These are phyloP conservation scores for Kodamaea lidongshanica DNA, from an alignment of 805 yeast species.

Conservation along the genomic window DNA sequence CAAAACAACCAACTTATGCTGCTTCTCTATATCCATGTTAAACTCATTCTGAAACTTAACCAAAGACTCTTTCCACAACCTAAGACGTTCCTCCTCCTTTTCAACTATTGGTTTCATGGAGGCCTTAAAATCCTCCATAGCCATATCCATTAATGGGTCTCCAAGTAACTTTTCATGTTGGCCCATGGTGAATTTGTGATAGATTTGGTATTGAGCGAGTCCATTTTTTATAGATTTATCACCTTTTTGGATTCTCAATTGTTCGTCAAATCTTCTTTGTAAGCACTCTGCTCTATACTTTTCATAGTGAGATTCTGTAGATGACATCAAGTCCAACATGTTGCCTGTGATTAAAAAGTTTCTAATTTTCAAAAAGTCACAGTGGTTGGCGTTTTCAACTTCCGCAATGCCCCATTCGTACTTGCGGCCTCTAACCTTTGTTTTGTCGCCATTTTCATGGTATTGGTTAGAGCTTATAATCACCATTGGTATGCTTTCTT, in stretches of 20 bases:
- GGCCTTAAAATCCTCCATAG: no score
- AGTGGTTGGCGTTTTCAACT: constrained; percentile 68
- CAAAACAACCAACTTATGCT: constrained; percentile 20
- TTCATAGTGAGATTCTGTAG: constrained; percentile 76
- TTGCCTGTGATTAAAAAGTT: constrained; percentile 60
- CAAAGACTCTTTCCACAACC: constrained; percentile 55
- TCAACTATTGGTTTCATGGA: no score
- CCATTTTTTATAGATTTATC: constrained; percentile 12
- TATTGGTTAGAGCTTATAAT: constrained; percentile 59
- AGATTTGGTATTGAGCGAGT: constrained; percentile 31
- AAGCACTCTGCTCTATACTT: constrained; percentile 56
- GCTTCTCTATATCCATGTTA: constrained; percentile 47
- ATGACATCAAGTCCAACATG: constrained; percentile 69
- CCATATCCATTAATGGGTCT: no score
- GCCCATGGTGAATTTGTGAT: constrained; percentile 30
- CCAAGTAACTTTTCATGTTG: constrained; percentile 34
- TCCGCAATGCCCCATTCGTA: constrained; percentile 87
- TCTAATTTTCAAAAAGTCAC: constrained; percentile 67
- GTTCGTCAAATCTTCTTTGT: constrained; percentile 36
- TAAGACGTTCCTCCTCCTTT: constrained; percentile 52
- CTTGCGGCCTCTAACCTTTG: constrained; percentile 45
- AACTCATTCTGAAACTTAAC: constrained; percentile 49
- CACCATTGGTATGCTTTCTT: constrained; percentile 57
- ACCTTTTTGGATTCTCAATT: background rate
- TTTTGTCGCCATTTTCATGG: constrained; percentile 19